Evolutionary conservation across 2,329 filamentous ascomycete species (phyloP).

Genomic region (Trichothecium roseum): DNA sequence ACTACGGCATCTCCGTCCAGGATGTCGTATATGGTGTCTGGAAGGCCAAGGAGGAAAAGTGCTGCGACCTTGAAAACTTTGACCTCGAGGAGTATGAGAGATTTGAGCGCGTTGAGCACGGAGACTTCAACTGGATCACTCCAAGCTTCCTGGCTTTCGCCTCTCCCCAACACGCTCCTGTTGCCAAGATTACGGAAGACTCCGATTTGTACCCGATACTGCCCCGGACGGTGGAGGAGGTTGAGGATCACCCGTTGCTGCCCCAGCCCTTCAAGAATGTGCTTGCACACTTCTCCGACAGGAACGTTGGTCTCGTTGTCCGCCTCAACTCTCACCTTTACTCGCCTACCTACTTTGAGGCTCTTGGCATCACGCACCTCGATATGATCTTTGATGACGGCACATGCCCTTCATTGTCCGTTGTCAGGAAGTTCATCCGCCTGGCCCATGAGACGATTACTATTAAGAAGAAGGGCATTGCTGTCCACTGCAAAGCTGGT

Average conservation of each 20-base stretch:
- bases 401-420: constrained; percentile 78
- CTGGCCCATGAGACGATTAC: constrained; percentile 92
- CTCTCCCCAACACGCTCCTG: constrained; percentile 76
- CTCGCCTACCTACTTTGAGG: constrained; percentile 93
- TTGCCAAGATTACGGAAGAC: constrained; percentile 58
- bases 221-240: constrained; percentile 64
- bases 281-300: constrained; percentile 74
- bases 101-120: constrained; percentile 92
- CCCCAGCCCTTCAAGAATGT: constrained; percentile 94
- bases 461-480: constrained; percentile 82
- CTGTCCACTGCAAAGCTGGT: constrained; percentile 97
- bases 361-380: constrained; percentile 85
- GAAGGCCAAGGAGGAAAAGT: constrained; percentile 94
- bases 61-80: constrained; percentile 87
- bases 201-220: constrained; percentile 66
- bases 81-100: constrained; percentile 95
- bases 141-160: constrained; percentile 93
- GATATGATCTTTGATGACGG: constrained; percentile 99
- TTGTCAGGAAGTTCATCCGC: constrained; percentile 92
- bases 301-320: constrained; percentile 87
- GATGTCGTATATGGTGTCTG: constrained; percentile 97
- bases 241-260: constrained; percentile 60
- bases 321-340: constrained; percentile 93
- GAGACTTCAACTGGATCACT: constrained; percentile 99
- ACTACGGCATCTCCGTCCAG: constrained; percentile 91